Evolutionary conservation across 306 rosid genomes (phyloP).

Genomic region (Neltuma alba): DNA sequence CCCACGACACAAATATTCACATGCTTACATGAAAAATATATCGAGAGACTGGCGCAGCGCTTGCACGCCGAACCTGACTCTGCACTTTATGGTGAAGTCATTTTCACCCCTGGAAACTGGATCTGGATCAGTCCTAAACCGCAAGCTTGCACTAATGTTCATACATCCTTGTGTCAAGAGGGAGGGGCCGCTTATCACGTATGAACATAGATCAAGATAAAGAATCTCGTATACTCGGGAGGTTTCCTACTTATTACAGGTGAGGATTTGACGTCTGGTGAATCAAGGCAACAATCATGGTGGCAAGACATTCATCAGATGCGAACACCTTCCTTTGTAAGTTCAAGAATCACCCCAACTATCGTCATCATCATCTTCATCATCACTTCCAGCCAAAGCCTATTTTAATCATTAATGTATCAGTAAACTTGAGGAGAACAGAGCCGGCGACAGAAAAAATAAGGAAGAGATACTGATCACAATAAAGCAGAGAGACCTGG

Average conservation of each 20-base stretch:
- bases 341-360: conserved; percentile 81
- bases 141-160: conserved; percentile 27
- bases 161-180: conserved; percentile 30
- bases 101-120: conserved; percentile 33
- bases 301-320: conserved; percentile 16
- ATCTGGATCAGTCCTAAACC: conserved; percentile 27
- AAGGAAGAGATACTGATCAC: neutral
- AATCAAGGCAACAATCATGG: conserved; percentile 22
- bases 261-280: conserved; percentile 33
- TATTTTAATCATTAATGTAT: conserved; percentile 43
- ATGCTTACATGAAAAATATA: conserved; percentile 39
- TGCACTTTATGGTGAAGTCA: conserved; percentile 32
- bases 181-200: conserved; percentile 42
- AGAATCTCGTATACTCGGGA: conserved; percentile 36
- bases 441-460: neutral
- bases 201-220: conserved; percentile 41
- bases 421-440: conserved; percentile 20
- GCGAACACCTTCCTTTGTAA: conserved; percentile 24
- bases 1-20: conserved; percentile 67
- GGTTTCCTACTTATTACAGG: conserved; percentile 36
- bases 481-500: conserved; percentile 58
- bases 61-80: conserved; percentile 47
- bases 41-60: conserved; percentile 47
- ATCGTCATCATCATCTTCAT: conserved; percentile 78
- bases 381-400: conserved; percentile 97